Evolutionary conservation across 2,329 filamentous ascomycete species (phyloP).

Genomic region (Fusarium sp.): DNA sequence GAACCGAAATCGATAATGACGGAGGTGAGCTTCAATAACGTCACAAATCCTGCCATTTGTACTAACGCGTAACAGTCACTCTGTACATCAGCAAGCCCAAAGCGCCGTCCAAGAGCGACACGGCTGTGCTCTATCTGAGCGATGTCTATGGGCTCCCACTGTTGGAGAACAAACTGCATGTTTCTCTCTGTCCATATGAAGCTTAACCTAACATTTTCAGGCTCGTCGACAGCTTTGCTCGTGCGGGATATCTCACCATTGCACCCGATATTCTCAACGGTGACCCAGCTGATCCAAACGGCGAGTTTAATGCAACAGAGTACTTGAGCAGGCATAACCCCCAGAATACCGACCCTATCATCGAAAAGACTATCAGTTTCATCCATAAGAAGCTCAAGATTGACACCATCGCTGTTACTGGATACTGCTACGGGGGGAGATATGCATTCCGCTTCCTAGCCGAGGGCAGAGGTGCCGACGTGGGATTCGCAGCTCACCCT

Average conservation of each 20-base stretch:
- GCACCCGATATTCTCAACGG: slow-evolving; percentile 22
- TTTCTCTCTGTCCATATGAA: neutral
- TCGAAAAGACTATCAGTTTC: slow-evolving; percentile 23
- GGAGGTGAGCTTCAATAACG: neutral
- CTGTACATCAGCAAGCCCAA: slow-evolving; percentile 23
- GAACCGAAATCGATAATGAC: slow-evolving; percentile 6
- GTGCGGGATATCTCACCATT: slow-evolving; percentile 24
- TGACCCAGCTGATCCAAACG: neutral
- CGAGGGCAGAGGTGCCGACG: slow-evolving; percentile 62
- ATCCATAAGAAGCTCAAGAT: slow-evolving; percentile 52
- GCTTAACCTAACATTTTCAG: neutral
- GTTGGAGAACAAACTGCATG: slow-evolving; percentile 14
- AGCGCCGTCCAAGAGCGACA: neutral
- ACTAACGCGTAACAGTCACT: neutral
- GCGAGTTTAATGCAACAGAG: slow-evolving; percentile 8
- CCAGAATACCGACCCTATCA: slow-evolving; percentile 22
- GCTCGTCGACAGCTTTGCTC: slow-evolving; percentile 25
- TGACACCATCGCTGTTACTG: slow-evolving; percentile 62
- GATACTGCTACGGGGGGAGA: slow-evolving; percentile 72
- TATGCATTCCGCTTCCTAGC: slow-evolving; percentile 66
- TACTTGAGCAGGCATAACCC: slow-evolving; percentile 24
- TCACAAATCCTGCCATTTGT: neutral
- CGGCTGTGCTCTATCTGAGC: slow-evolving; percentile 27
- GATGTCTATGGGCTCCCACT: slow-evolving; percentile 27
- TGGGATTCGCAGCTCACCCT: slow-evolving; percentile 71